These are phyloP conservation scores for Podospora tetraspora DNA, from an alignment of 495 filamentous ascomycete genomes.

Conservation along the genomic window DNA sequence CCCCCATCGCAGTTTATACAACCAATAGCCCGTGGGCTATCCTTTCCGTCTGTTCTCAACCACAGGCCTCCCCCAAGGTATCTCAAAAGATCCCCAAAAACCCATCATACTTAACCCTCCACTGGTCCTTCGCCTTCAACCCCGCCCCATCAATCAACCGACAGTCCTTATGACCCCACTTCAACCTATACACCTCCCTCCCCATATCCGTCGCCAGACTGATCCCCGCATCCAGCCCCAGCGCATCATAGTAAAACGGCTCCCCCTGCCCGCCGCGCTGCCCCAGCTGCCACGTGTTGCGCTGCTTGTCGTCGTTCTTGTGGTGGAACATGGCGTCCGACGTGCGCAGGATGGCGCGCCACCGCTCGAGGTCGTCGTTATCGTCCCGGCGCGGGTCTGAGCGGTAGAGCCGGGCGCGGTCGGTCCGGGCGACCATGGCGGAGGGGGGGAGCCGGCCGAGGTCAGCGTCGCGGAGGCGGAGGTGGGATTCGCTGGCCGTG, in stretches of 20 bases:
- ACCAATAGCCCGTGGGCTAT: neutral
- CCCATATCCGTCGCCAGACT: constrained; percentile 12
- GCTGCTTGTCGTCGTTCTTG: constrained; percentile 35
- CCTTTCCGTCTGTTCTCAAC: neutral
- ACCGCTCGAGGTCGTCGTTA: constrained; percentile 7
- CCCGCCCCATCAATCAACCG: neutral
- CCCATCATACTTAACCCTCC: neutral
- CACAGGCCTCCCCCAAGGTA: neutral
- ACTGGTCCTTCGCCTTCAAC: neutral
- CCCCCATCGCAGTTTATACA: neutral
- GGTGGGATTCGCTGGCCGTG: neutral
- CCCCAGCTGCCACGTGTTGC: constrained; percentile 56
- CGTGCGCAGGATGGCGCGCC: constrained; percentile 9
- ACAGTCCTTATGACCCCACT: constrained; percentile 17
- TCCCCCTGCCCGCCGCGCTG: constrained; percentile 58
- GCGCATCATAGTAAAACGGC: constrained; percentile 52
- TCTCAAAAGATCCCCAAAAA: neutral
- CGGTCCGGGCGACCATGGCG: neutral
- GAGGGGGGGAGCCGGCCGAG: neutral
- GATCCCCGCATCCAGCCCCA: constrained; percentile 13
- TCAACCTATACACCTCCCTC: constrained; percentile 12
- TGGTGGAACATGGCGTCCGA: constrained; percentile 34
- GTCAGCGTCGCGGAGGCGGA: neutral
- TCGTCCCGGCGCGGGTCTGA: neutral
- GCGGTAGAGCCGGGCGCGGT: neutral